These are phyloP conservation scores for Bipolaris bicolor DNA, from an alignment of 2,329 filamentous ascomycete genomes.

Conservation along the genomic window DNA sequence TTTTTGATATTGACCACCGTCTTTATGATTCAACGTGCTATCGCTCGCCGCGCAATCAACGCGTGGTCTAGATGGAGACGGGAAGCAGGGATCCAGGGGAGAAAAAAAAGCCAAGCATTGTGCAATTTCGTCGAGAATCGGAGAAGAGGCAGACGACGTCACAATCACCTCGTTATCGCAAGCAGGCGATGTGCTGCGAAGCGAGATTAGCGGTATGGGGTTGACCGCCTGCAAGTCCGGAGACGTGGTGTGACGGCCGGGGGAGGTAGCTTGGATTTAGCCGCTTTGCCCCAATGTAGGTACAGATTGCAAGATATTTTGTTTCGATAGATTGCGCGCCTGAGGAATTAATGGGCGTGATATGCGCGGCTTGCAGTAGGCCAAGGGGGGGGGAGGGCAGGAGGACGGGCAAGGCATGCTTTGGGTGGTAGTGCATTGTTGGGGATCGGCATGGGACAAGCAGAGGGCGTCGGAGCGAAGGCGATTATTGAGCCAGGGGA, in stretches of 20 bases:
- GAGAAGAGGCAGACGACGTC: slow-evolving; percentile 6
- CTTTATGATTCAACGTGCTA: background rate
- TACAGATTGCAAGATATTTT: slow-evolving; percentile 5
- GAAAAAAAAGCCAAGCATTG: background rate
- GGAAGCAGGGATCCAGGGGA: background rate
- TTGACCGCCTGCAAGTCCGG: slow-evolving; percentile 4
- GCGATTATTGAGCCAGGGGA: slow-evolving; percentile 5
- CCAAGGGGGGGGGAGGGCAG: background rate
- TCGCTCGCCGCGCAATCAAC: background rate
- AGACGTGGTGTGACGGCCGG: slow-evolving; percentile 12
- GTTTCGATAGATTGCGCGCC: slow-evolving; percentile 14
- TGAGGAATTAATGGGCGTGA: background rate
- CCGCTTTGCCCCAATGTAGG: slow-evolving; percentile 6
- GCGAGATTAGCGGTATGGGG: slow-evolving; percentile 11
- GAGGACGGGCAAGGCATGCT: background rate
- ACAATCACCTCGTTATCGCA: slow-evolving; percentile 15
- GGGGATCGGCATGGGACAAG: slow-evolving; percentile 6
- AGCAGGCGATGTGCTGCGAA: slow-evolving; percentile 8
- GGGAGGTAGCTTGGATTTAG: slow-evolving; percentile 12
- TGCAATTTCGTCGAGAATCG: background rate
- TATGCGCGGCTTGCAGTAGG: background rate
- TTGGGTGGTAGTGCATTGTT: slow-evolving; percentile 2
- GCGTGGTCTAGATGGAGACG: background rate
- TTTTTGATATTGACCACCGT: background rate
- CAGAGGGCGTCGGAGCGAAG: background rate